Evolutionary conservation across 2,329 filamentous ascomycete species (phyloP), one percentile per base, ranked within the genome.

Genomic region (Calonectria pseudoturangicola): DNA sequence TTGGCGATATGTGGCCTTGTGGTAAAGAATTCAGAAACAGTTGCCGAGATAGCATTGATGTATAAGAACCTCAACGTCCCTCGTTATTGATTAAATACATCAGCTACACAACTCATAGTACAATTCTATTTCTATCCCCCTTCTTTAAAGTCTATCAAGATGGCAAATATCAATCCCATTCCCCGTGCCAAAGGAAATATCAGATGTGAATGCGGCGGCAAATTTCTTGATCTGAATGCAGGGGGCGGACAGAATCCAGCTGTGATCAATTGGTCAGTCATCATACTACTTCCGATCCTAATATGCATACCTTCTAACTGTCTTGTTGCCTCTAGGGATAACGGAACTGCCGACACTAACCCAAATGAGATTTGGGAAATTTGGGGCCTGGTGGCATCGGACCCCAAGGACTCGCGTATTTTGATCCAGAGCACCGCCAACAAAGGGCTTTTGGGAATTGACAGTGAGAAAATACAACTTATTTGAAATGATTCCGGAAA

Each of bases 401-500:
- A 60, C 21, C 54, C 54, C 21, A 43, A 60, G 21, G 54, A 60
- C 28, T 60, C 54, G 1, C 21, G 54, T 4, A 12, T 60, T 33
- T 41, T 60, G 36, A 60, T 60, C 36, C 54, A 60, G n/a, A 60
- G 54, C 36, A 60, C 33, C 2, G 54, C 54, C 8, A 60, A 60
- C 54, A 27, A 60, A 13, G 54, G 54, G 1, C 36, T 60, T 43
- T 13, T 60, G 3, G 54, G 54, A 12, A 21, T 60, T 18, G 54
- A 60, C 13, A 2, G 54, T 60, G 18, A 60, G 54, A 9, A 28
- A 2, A 12, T 41, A 27, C 4, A 18, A 9, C 13, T 18, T 7
- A 4, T 16, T 41, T 18, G 0, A 41, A 10, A 13, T 13, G 3
- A 16, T 25, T 13, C 4, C 5, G 41, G 9, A 15, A 12, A 9